Evolutionary conservation across 2,329 filamentous ascomycete genomes (phyloP).

Genomic region (Cercospora sojina): DNA sequence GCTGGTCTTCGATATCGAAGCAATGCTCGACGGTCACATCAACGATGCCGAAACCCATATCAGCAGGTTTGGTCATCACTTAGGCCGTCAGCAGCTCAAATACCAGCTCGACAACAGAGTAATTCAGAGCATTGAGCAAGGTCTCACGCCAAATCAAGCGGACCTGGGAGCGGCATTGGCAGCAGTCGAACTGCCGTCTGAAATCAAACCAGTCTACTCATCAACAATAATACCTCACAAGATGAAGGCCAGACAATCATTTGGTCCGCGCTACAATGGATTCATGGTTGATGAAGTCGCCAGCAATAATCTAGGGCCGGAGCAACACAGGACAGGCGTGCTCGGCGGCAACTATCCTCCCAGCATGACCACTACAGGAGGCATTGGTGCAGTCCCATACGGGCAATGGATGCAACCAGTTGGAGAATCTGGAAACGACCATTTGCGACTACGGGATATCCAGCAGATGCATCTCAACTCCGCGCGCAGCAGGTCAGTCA

Average conservation of each 20-base stretch:
- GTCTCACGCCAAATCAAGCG: background rate
- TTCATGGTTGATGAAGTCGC: conserved; percentile 6
- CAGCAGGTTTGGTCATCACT: conserved; percentile 5
- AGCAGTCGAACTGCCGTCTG: background rate
- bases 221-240: background rate
- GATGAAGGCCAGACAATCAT: background rate
- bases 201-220: background rate
- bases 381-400: background rate
- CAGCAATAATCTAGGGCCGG: background rate
- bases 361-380: conserved; percentile 2
- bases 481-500: background rate
- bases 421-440: background rate
- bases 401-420: conserved; percentile 6
- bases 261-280: background rate
- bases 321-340: background rate
- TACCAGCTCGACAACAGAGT: background rate
- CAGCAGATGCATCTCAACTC: background rate
- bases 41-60: background rate
- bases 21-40: conserved; percentile 12
- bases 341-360: background rate
- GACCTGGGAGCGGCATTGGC: background rate
- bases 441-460: background rate
- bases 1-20: conserved; percentile 16
- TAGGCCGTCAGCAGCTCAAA: background rate
- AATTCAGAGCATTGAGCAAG: background rate